These are phyloP conservation scores for Fusarium nodosum DNA, from an alignment of 2,329 filamentous ascomycete species.

Conservation along the genomic window DNA sequence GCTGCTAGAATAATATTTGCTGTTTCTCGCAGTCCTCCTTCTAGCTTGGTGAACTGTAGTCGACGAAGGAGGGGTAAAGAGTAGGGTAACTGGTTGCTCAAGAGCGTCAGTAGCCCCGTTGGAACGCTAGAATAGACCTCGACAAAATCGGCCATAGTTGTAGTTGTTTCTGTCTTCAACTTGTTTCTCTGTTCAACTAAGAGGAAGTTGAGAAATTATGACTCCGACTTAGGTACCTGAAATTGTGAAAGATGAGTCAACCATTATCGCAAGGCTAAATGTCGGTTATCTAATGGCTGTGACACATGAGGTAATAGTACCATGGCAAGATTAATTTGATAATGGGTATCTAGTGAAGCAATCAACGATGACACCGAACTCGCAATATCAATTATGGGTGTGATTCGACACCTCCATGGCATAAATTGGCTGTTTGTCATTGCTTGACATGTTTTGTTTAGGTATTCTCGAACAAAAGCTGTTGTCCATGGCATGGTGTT, in stretches of 20 bases:
- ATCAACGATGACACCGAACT: neutral
- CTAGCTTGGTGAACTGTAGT: slow-evolving; percentile 68
- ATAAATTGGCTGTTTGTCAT: too few relatives aligned
- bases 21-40: slow-evolving; percentile 58
- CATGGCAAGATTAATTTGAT: neutral
- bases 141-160: slow-evolving; percentile 28
- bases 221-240: neutral
- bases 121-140: slow-evolving; percentile 52
- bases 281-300: slow-evolving; percentile 33
- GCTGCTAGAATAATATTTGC: slow-evolving; percentile 60
- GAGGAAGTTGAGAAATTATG: neutral
- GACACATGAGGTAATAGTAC: neutral
- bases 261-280: slow-evolving; percentile 35
- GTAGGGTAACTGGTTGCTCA: slow-evolving; percentile 67
- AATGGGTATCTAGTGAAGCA: too few relatives aligned
- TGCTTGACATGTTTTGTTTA: too few relatives aligned
- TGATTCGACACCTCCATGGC: too few relatives aligned
- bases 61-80: slow-evolving; percentile 73
- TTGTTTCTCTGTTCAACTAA: neutral
- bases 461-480: too few relatives aligned
- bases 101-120: slow-evolving; percentile 59
- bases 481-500: too few relatives aligned
- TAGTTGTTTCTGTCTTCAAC: neutral
- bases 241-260: neutral
- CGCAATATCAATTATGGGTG: too few relatives aligned